Evolutionary conservation across 2,329 filamentous ascomycete genomes (phyloP), one percentile per base, ranked within the genome.

Genomic region (Cladorrhinum sp.): DNA sequence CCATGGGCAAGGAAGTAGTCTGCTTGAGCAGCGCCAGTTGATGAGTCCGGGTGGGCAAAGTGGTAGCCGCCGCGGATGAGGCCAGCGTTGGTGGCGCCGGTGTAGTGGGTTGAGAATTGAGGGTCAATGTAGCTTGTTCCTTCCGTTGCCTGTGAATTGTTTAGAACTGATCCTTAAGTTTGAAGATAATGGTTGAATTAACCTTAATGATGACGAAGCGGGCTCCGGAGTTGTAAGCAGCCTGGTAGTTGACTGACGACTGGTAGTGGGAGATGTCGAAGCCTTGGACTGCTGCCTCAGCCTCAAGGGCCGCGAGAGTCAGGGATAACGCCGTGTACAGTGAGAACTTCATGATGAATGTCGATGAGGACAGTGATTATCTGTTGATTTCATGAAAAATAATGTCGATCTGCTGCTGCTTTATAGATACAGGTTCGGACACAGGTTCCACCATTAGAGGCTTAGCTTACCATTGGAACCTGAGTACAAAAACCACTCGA

Each of bases 11-110:
- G 63, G 72, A 85, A 85, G 71, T 74, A 84, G 10, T 75, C 71
- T 7, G 82, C 82, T 67, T 85, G 81, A 0, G 71, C 69, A 3
- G 77, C 72, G 16, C 78, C 81, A 3, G 76, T 73, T 64, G 75
- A 76, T 16, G 68, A 67, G 52, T 70, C 75, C 0, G 80, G 81
- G 36, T 76, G 76, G 4, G 82, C 82, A 64, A 83, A 84, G 74
- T 85, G 82, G 67, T 85, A 84, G 36, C 76, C 81, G 53, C 82
- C 82, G 22, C 81, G 80, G 69, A 85, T 79, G 61, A 85, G 72
- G 23, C 77, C 78, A 2, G 80, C 81, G 8, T 73, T 73, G 50
- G 80, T 83, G 32, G 81, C 81, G 24, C 76, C 76, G 2, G 62
- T 72, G 69, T 83, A 83, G 66, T 85, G 80, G 27, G 65, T 69